These are phyloP conservation scores for Apophysomyces sp. DNA, from an alignment of 371 early-diverging fungal genomes.

Conservation along the genomic window DNA sequence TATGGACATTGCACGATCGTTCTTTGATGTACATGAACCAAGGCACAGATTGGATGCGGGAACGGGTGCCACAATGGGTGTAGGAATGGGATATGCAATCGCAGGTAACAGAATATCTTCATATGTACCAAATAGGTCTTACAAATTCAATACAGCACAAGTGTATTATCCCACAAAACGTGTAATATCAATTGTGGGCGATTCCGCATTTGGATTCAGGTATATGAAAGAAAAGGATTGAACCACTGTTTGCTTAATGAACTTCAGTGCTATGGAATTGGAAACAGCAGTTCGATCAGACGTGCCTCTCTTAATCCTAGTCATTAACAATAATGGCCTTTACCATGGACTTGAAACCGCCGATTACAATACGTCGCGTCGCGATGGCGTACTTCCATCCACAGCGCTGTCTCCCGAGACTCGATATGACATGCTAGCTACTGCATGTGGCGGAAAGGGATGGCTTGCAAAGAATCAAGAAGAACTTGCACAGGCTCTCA, in stretches of 20 bases:
- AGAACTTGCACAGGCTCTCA: slow-evolving; percentile 57
- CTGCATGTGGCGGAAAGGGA: slow-evolving; percentile 69
- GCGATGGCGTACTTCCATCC: slow-evolving; percentile 48
- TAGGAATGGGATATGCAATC: slow-evolving; percentile 81
- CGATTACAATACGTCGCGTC: slow-evolving; percentile 32
- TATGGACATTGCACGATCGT: slow-evolving; percentile 81
- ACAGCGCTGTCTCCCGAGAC: slow-evolving; percentile 68
- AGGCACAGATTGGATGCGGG: slow-evolving; percentile 75
- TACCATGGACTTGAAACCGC: slow-evolving; percentile 65
- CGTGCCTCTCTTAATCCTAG: slow-evolving; percentile 66
- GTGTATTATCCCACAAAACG: slow-evolving; percentile 49
- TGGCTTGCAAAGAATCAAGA: slow-evolving; percentile 60
- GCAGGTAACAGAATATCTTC: slow-evolving; percentile 44
- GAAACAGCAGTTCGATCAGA: slow-evolving; percentile 74
- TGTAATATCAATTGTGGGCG: slow-evolving; percentile 75
- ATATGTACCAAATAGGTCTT: neutral
- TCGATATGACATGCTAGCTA: slow-evolving; percentile 66
- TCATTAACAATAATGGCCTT: slow-evolving; percentile 84
- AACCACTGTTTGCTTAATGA: neutral
- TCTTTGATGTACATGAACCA: slow-evolving; percentile 66
- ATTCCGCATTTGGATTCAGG: slow-evolving; percentile 84
- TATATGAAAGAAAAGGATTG: slow-evolving; percentile 5
- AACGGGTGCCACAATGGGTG: slow-evolving; percentile 82
- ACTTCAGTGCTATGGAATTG: slow-evolving; percentile 69
- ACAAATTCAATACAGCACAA: slow-evolving; percentile 46